A percentile compares a stretch with the other conserved stretches of the same genome.
These are phyloP conservation scores for Pseudozyma tsukubaensis DNA, from an alignment of 1,284 basidiomycete genomes.

Conservation along the genomic window DNA sequence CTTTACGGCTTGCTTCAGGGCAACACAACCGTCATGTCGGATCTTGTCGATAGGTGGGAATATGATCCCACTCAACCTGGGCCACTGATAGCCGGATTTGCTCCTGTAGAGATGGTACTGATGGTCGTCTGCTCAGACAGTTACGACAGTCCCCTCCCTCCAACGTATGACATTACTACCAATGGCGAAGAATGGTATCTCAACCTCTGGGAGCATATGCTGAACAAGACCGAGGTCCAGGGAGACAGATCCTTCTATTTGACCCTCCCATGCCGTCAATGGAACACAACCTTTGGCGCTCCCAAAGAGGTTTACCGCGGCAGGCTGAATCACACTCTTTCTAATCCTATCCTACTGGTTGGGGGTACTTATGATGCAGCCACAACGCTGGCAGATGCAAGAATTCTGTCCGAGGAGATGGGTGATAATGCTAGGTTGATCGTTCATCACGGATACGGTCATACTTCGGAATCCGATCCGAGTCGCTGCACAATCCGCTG, in stretches of 20 bases:
- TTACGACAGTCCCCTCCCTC: slow-evolving; percentile 23
- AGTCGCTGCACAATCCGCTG: slow-evolving; percentile 32
- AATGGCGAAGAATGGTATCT: slow-evolving; percentile 36
- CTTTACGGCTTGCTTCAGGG: slow-evolving; percentile 28
- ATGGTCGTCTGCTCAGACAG: slow-evolving; percentile 48
- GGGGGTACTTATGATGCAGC: slow-evolving; percentile 46
- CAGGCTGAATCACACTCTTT: slow-evolving; percentile 21
- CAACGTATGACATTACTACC: slow-evolving; percentile 13
- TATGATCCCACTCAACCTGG: slow-evolving; percentile 22
- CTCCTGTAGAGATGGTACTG: slow-evolving; percentile 26
- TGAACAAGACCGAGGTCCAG: slow-evolving; percentile 28
- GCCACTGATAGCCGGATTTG: not conserved
- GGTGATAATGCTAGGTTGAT: slow-evolving; percentile 38
- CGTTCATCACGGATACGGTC: slow-evolving; percentile 40
- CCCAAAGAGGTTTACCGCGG: slow-evolving; percentile 45
- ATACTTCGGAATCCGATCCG: slow-evolving; percentile 28
- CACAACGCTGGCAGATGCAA: slow-evolving; percentile 33
- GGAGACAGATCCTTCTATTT: slow-evolving; percentile 37
- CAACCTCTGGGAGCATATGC: slow-evolving; percentile 33
- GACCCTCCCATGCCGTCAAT: slow-evolving; percentile 47
- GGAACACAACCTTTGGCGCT: slow-evolving; percentile 18
- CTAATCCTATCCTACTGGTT: slow-evolving; percentile 34
- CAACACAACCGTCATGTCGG: slow-evolving; percentile 23
- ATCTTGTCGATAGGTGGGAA: slow-evolving; percentile 27
- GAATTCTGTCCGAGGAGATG: slow-evolving; percentile 31